Percentiles rank a stretch among this genome's conserved stretches.
Evolutionary conservation across 2,329 filamentous ascomycete genomes (phyloP).

Genomic region (Talaromyces albobiverticillius): DNA sequence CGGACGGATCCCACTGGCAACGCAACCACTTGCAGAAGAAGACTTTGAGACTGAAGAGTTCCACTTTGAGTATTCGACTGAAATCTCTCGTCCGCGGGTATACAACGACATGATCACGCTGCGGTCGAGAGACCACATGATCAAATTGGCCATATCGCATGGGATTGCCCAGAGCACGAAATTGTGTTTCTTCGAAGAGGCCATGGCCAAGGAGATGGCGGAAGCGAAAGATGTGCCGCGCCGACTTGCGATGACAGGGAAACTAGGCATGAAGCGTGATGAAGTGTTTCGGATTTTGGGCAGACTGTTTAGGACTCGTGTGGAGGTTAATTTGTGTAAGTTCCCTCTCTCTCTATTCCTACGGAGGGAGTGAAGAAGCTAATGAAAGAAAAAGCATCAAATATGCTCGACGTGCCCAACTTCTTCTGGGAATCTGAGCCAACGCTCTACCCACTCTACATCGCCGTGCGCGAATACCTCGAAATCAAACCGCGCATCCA

Average conservation of each 20-base stretch:
- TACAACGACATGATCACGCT: constrained; percentile 99
- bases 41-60: constrained; percentile 98
- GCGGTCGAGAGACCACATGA: constrained; percentile 94
- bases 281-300: constrained; percentile 93
- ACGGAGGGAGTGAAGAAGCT: too few relatives aligned
- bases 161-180: constrained; percentile 97
- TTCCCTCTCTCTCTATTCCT: constrained; percentile 17
- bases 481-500: constrained; percentile 96
- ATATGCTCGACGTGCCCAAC: constrained; percentile 92
- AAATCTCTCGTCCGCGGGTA: constrained; percentile 81
- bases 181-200: constrained; percentile 90
- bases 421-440: constrained; percentile 99
- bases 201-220: constrained; percentile 91
- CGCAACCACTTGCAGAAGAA: constrained; percentile 75
- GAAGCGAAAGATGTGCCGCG: constrained; percentile 91
- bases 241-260: constrained; percentile 80
- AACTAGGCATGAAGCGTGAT: constrained; percentile 83
- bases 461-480: constrained; percentile 91
- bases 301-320: constrained; percentile 84
- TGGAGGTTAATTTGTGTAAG: constrained; percentile 97
- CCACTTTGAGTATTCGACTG: constrained; percentile 91
- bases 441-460: constrained; percentile 89
- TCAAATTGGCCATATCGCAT: constrained; percentile 95
- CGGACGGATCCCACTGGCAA: constrained; percentile 62
- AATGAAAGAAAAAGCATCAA: constrained; percentile 62